These are phyloP conservation scores for Murraya paniculata DNA, from an alignment of 345 rosid species.

Conservation along the genomic window DNA sequence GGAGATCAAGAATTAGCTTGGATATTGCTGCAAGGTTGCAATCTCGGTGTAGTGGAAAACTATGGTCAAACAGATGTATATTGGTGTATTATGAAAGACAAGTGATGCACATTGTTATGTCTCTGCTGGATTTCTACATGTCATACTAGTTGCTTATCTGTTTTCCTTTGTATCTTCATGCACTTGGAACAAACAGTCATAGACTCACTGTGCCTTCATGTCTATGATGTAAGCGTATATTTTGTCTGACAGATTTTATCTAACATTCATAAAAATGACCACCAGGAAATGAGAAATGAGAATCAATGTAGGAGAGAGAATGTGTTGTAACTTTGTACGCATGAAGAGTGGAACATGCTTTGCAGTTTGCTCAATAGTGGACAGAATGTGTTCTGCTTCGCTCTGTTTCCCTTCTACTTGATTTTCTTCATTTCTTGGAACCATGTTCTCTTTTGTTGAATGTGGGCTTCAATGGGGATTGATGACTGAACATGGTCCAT, in stretches of 20 bases:
- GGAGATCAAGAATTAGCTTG: neutral
- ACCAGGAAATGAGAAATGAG: neutral
- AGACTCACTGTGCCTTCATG: neutral
- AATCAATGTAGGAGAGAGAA: neutral
- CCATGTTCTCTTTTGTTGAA: neutral
- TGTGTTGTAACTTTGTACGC: neutral
- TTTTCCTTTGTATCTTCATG: neutral
- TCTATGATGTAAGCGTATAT: neutral
- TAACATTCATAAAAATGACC: neutral
- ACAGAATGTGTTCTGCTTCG: neutral
- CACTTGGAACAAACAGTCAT: neutral
- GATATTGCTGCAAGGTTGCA: neutral
- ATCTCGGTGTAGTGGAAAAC: neutral
- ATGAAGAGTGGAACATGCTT: neutral
- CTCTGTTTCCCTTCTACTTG: neutral
- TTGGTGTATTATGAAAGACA: neutral
- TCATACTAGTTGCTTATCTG: neutral
- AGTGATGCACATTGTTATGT: neutral
- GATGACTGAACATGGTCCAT: neutral
- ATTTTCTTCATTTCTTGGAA: neutral
- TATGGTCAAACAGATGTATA: neutral
- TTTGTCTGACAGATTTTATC: neutral
- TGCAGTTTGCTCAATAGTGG: neutral
- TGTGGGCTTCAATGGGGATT: neutral
- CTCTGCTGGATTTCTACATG: neutral